These are phyloP conservation scores for Stentor roeselii DNA, from an alignment of 73 alveolate species.

Conservation along the genomic window DNA sequence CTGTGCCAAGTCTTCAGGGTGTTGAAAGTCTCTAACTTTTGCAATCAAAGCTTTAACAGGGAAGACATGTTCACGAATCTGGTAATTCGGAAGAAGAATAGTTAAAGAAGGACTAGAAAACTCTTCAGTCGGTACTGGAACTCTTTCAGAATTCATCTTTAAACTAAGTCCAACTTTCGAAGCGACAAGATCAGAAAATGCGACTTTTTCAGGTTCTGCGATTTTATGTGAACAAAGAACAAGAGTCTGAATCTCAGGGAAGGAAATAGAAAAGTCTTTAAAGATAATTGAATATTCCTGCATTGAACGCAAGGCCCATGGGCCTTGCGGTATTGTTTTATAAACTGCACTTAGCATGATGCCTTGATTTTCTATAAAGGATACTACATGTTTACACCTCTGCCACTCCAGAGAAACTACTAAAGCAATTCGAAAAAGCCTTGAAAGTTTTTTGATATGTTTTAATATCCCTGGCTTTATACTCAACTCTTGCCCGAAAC, in stretches of 20 bases:
- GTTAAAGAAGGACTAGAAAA: background rate
- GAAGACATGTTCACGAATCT: background rate
- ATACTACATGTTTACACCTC: too few species aligned
- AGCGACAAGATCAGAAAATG: background rate
- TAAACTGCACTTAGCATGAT: background rate
- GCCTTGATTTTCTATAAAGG: background rate
- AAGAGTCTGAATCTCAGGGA: background rate
- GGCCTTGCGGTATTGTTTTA: too few species aligned
- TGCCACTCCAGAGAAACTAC: background rate
- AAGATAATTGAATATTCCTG: background rate
- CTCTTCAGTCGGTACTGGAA: background rate
- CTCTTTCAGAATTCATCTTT: background rate
- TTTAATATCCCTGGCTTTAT: constrained; percentile 1
- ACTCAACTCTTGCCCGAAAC: background rate
- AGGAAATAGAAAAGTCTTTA: background rate
- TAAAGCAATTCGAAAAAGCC: background rate
- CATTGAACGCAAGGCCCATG: background rate
- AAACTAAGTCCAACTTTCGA: background rate
- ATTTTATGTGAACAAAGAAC: background rate
- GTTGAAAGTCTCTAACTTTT: background rate
- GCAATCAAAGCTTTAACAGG: too few species aligned
- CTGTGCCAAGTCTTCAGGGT: background rate
- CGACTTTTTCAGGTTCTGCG: background rate
- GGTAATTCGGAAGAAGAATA: background rate
- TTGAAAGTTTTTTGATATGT: background rate